A percentile compares a stretch with the other conserved stretches of the same genome.
Evolutionary conservation across 2,329 filamentous ascomycete species (phyloP).

Genomic region (Xylaria sp.): DNA sequence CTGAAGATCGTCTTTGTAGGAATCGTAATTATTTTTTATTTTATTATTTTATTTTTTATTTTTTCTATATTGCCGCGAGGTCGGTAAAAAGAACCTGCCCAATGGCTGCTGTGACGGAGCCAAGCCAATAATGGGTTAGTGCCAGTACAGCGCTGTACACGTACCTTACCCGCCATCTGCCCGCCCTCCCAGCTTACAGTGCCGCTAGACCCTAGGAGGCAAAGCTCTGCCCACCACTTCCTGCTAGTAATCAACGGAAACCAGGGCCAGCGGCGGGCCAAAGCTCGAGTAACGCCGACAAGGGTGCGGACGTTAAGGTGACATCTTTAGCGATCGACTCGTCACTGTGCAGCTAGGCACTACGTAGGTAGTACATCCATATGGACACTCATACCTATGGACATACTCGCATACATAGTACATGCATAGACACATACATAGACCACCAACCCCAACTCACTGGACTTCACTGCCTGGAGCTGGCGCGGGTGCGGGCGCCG

Average conservation of each 20-base stretch:
- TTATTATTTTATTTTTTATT: neutral
- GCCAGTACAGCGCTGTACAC: neutral
- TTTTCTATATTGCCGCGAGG: neutral
- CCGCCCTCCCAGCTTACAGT: constrained; percentile 3
- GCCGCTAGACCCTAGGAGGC: neutral
- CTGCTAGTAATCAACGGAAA: constrained; percentile 26
- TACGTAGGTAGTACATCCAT: too few species aligned
- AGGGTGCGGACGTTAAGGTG: neutral
- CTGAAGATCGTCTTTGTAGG: neutral
- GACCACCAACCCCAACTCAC: too few species aligned
- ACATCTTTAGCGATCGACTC: constrained; percentile 2
- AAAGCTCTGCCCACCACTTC: constrained; percentile 1
- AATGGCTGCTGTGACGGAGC: neutral
- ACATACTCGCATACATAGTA: too few species aligned
- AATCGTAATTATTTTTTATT: too few species aligned
- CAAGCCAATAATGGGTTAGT: neutral
- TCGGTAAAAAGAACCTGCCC: neutral
- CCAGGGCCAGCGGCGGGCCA: constrained; percentile 12
- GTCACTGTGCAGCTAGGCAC: constrained; percentile 21
- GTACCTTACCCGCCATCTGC: constrained; percentile 1
- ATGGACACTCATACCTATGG: too few species aligned
- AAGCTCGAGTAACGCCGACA: neutral
- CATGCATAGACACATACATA: neutral
- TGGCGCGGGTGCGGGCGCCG: too few species aligned
- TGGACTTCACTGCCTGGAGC: too few species aligned